Evolutionary conservation across 441 rosid genomes (phyloP).

Genomic region (Croton setiger): DNA sequence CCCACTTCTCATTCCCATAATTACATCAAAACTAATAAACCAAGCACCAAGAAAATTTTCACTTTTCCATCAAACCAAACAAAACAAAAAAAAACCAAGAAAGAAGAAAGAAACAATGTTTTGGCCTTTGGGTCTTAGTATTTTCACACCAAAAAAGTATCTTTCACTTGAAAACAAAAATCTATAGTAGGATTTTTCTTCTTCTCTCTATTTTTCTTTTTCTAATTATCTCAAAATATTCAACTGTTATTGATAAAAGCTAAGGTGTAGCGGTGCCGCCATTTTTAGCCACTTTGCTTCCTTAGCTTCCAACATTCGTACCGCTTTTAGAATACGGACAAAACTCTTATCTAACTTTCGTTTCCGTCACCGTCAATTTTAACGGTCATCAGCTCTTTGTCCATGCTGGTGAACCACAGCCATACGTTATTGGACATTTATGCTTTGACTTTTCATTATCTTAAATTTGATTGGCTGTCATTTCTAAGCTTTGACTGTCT

Average conservation of each 20-base stretch:
- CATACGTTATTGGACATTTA: slow-evolving; percentile 11
- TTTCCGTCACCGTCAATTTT: slow-evolving; percentile 16
- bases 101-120: slow-evolving; percentile 7
- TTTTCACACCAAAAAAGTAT: slow-evolving; percentile 11
- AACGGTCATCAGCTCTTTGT: background rate
- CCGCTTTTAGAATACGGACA: slow-evolving; percentile 62
- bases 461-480: slow-evolving; percentile 12
- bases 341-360: slow-evolving; percentile 26
- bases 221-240: background rate
- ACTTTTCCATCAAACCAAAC: slow-evolving; percentile 22
- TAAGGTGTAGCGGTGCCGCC: slow-evolving; percentile 60
- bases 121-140: slow-evolving; percentile 10
- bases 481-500: background rate
- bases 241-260: slow-evolving; percentile 18
- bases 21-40: slow-evolving; percentile 4
- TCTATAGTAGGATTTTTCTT: slow-evolving; percentile 9
- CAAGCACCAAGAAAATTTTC: background rate
- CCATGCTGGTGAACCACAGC: slow-evolving; percentile 6
- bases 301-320: slow-evolving; percentile 73
- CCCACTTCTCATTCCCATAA: slow-evolving; percentile 33
- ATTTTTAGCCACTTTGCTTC: slow-evolving; percentile 74
- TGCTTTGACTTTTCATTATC: slow-evolving; percentile 5
- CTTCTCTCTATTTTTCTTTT: background rate
- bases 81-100: background rate
- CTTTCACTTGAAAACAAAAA: slow-evolving; percentile 4